Conservation (phyloP, 305 asterid species). For the Solanum hybrid region DNA sequence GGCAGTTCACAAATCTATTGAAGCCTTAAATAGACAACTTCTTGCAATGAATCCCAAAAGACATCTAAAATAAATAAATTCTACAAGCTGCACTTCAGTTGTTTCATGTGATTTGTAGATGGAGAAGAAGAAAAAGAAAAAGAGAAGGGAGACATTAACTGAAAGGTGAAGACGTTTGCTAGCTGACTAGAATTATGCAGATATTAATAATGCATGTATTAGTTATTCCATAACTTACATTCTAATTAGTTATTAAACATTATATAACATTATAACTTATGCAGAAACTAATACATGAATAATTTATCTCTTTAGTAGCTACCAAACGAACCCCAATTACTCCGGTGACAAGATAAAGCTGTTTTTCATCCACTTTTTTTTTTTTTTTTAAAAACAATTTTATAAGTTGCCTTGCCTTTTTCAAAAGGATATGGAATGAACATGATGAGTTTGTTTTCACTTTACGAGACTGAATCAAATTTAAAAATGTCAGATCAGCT, state of each 20-base stretch:
- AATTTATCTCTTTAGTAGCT: not conserved
- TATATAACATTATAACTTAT: not conserved
- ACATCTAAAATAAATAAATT: not conserved
- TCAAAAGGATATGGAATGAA: conserved; percentile 11
- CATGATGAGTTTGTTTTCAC: conserved; percentile 27
- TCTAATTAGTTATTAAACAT: not conserved
- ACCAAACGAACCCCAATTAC: not conserved
- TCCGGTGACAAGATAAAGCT: not conserved
- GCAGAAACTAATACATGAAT: not conserved
- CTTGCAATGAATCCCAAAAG: not conserved
- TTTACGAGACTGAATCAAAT: conserved; percentile 16
- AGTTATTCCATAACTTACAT: not conserved
- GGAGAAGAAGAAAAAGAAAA: not conserved
- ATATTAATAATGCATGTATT: not conserved
- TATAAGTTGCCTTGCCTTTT: conserved; percentile 2
- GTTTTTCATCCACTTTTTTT: not conserved
- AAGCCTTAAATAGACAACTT: not conserved
- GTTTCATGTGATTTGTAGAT: conserved; percentile 1
- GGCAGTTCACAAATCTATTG: not conserved
- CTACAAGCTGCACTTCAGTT: not conserved
- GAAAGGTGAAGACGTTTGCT: not conserved
- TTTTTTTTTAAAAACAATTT: not conserved
- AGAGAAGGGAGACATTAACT: not conserved
- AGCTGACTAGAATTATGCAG: not conserved
- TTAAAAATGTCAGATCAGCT: conserved; percentile 7